These are phyloP conservation scores for Trametes coccinea DNA, from an alignment of 768 basidiomycete species.

Conservation along the genomic window DNA sequence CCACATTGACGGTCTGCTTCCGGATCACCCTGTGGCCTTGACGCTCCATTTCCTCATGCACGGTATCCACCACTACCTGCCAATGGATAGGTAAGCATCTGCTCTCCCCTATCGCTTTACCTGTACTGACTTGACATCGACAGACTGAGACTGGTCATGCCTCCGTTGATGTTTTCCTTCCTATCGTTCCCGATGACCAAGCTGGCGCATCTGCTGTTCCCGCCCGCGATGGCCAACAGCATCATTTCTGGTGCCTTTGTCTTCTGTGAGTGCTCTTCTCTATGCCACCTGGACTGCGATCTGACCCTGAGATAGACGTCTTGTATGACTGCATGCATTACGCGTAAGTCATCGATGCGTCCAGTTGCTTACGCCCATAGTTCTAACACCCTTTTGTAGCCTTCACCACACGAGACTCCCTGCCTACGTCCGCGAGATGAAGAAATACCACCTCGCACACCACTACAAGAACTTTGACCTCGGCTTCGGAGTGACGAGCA, in stretches of 20 bases:
- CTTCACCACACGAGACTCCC: conserved; percentile 88
- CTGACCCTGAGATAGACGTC: conserved; percentile 50
- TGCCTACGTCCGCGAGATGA: conserved; percentile 86
- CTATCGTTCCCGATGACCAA: conserved; percentile 86
- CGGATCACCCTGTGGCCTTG: conserved; percentile 79
- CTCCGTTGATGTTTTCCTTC: conserved; percentile 75
- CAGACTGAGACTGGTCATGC: conserved; percentile 95
- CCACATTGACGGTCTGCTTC: conserved; percentile 87
- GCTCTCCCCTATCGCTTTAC: not conserved
- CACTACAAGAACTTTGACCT: conserved; percentile 99
- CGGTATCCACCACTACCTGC: conserved; percentile 96
- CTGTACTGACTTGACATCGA: not conserved
- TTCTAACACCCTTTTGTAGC: conserved; percentile 32
- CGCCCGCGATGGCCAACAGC: conserved; percentile 82
- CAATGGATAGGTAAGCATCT: conserved; percentile 79
- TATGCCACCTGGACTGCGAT: conserved; percentile 12
- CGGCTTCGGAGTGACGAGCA: conserved; percentile 96
- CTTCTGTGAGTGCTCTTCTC: conserved; percentile 56
- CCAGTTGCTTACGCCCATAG: not conserved
- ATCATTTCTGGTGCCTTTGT: conserved; percentile 79
- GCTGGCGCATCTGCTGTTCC: conserved; percentile 82
- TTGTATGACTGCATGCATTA: conserved; percentile 93
- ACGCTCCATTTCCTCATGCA: conserved; percentile 90
- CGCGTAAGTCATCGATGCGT: conserved; percentile 50
- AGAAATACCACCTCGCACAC: conserved; percentile 96